A percentile compares a stretch with the other conserved stretches of the same genome.
Conservation (phyloP, 148 eudicot genomes). For the Cornus controversa region DNA sequence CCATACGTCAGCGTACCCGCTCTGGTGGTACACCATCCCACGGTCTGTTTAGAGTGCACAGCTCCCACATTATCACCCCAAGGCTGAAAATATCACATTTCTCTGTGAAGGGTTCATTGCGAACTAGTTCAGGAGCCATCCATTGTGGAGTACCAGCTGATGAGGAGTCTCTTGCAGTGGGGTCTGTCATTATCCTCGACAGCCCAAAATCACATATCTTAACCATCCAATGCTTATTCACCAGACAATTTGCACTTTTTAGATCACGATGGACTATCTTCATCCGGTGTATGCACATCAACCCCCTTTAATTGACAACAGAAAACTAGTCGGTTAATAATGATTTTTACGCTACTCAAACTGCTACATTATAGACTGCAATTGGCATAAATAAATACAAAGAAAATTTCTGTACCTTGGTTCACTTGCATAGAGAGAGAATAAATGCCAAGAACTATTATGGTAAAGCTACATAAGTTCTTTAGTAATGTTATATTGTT, state of each 20-base stretch:
- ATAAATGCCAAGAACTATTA: neutral
- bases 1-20: conserved; percentile 43
- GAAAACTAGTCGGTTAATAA: conserved; percentile 21
- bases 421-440: neutral
- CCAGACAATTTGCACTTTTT: conserved; percentile 95
- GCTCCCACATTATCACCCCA: conserved; percentile 98
- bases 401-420: neutral
- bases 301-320: conserved; percentile 53
- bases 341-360: neutral
- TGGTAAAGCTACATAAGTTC: neutral
- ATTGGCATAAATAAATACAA: neutral
- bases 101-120: conserved; percentile 88
- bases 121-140: conserved; percentile 99
- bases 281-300: conserved; percentile 97
- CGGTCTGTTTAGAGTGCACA: conserved; percentile 78
- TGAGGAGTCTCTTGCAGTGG: conserved; percentile 55
- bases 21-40: conserved; percentile 93
- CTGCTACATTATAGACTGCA: neutral
- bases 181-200: conserved; percentile 64
- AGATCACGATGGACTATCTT: conserved; percentile 94
- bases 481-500: neutral
- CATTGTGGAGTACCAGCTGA: conserved; percentile 99
- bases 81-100: conserved; percentile 97
- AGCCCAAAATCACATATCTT: conserved; percentile 96
- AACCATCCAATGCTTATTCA: conserved; percentile 84